Percentiles rank a stretch among this genome's conserved stretches.
phyloP scores from a whole-genome alignment of 1,284 basidiomycete genomes.

The Porogramme epimiltina region DNA sequence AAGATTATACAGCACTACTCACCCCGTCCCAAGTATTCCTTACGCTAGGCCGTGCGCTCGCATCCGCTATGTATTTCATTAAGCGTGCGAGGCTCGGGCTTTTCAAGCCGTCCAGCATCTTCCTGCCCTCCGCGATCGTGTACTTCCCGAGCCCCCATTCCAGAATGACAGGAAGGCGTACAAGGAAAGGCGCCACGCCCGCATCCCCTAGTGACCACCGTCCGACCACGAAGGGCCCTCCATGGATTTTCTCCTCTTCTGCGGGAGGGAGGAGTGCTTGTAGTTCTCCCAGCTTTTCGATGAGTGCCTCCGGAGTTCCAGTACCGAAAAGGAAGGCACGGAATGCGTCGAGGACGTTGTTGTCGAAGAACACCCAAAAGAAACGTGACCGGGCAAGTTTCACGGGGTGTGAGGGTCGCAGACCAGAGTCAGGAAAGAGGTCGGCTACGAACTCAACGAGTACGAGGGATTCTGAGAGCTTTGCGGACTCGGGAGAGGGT shows the following conservation, averaged over 20 bases:
- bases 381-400: neutral
- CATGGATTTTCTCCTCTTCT: conserved; percentile 5
- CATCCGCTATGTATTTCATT: conserved; percentile 23
- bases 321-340: conserved; percentile 35
- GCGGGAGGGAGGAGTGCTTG: conserved; percentile 34
- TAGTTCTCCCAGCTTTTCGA: conserved; percentile 32
- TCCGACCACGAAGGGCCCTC: conserved; percentile 31
- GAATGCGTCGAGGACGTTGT: conserved; percentile 54
- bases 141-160: conserved; percentile 12
- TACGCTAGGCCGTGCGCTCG: conserved; percentile 27
- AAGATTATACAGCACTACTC: conserved; percentile 7
- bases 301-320: conserved; percentile 41
- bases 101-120: conserved; percentile 15
- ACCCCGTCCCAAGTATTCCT: conserved; percentile 29
- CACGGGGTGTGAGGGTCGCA: neutral
- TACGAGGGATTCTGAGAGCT: neutral
- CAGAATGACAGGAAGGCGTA: conserved; percentile 27
- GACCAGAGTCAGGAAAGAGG: neutral
- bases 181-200: conserved; percentile 43
- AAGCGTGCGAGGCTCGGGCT: conserved; percentile 26
- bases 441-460: conserved; percentile 4
- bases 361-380: conserved; percentile 33
- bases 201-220: conserved; percentile 55
- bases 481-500: conserved; percentile 1
- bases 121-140: conserved; percentile 4